Base-by-base conservation (phyloP, 352 stramenopile species). In the Phytophthora tentaculata region DNA sequence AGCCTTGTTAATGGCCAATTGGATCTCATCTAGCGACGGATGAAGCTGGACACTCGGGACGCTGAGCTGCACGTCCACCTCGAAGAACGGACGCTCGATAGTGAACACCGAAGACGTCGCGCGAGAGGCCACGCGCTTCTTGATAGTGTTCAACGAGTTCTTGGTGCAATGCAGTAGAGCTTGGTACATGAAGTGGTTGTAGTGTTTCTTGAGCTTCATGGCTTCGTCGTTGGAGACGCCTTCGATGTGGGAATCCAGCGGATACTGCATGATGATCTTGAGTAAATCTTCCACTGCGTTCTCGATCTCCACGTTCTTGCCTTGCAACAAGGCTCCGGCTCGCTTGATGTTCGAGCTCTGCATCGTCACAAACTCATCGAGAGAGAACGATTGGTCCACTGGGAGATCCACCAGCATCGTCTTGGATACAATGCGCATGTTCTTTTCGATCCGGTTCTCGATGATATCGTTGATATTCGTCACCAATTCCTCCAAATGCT, bases 121-220 rank as follows among this genome's bases (percentile, higher is more conserved):
- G 12, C 95, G 90, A 50, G 93, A 98, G 0, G 94, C 94, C 22
- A 99, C 98, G 4, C 97, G 89, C 71, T 99, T 98, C 84, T 99
- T 99, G 70, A 99, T 89, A 8, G 95, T 96, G 77, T 99, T 99
- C 64, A 99, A 91, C 23, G 95, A 99, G 69, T 98, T 98, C 77
- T 99, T 99, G 14, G 95, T 98, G 65, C 96, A 99, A 73, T 98
- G 95, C 7, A 99, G 76, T 54, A 99, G 80, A 47, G 97, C 96
- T 72, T 98, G 95, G 67, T 99, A 99, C 95, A 99, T 99, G 67
- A 99, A 99, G 76, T 99, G 96, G 76, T 99, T 99, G 87, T 99
- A 99, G 77, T 99, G 97, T 67, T 98, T 97, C 67, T 98, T 98
- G 17, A 99, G 86, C 74, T 98, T 99, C 56, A 92, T 80, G 10